Evolutionary conservation across 352 stramenopile species (phyloP).

Genomic region (Globisporangium recalcitrans): DNA sequence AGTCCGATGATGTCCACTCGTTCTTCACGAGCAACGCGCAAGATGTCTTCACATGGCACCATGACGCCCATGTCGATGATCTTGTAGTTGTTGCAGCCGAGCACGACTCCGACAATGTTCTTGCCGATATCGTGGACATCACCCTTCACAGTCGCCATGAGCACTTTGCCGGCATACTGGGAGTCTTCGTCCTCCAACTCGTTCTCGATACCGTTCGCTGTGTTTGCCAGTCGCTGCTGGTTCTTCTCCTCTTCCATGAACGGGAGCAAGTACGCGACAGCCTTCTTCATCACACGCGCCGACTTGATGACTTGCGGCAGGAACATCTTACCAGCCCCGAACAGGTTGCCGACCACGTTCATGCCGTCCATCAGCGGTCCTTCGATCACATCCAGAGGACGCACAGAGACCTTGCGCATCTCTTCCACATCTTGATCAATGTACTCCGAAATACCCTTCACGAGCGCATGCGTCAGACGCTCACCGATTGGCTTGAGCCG

Average conservation of each 20-base stretch:
- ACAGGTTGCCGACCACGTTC: conserved; percentile 97
- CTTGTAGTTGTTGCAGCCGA: conserved; percentile 99
- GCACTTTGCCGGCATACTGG: conserved; percentile 88
- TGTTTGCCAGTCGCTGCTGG: conserved; percentile 59
- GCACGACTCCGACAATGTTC: conserved; percentile 98
- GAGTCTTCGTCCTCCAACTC: conserved; percentile 76
- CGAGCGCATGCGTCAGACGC: conserved; percentile 92
- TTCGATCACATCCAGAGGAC: conserved; percentile 96
- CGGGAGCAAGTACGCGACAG: conserved; percentile 95
- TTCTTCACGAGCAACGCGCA: conserved; percentile 52
- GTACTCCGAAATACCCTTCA: conserved; percentile 97
- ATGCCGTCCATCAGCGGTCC: conserved; percentile 98
- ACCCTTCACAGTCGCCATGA: conserved; percentile 98
- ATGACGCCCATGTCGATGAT: conserved; percentile 97
- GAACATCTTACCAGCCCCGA: conserved; percentile 98
- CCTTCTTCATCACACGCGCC: conserved; percentile 98
- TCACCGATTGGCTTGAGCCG: conserved; percentile 87
- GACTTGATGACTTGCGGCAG: conserved; percentile 98
- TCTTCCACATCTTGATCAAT: conserved; percentile 96
- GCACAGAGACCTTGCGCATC: conserved; percentile 61
- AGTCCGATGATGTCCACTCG: conserved; percentile 96
- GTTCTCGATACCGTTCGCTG: conserved; percentile 82
- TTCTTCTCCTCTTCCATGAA: conserved; percentile 98
- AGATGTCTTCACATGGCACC: conserved; percentile 88
- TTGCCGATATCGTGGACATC: conserved; percentile 99